Evolutionary conservation across 2,329 filamentous ascomycete genomes (phyloP).

Genomic region (Paecilomyces dactylethromorphus): DNA sequence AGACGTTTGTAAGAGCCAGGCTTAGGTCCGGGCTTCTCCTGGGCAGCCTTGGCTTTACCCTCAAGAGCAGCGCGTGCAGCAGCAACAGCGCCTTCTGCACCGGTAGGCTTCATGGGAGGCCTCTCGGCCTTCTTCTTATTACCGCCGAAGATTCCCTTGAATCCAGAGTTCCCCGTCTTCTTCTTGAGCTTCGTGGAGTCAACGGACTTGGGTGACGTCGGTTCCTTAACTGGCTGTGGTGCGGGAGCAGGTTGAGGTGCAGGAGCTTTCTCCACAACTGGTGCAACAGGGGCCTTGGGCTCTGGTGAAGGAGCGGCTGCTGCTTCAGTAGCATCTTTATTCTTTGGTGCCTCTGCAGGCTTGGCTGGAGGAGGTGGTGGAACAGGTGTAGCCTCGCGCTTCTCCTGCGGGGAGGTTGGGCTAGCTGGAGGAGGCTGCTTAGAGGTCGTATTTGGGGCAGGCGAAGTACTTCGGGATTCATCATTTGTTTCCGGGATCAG

Average conservation of each 20-base stretch:
- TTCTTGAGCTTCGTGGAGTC: slow-evolving; percentile 36
- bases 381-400: slow-evolving; percentile 18
- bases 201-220: slow-evolving; percentile 20
- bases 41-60: slow-evolving; percentile 27
- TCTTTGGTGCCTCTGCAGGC: slow-evolving; percentile 3
- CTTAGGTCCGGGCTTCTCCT: slow-evolving; percentile 15
- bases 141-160: slow-evolving; percentile 38
- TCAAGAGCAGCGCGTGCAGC: slow-evolving; percentile 38
- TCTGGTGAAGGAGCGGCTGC: slow-evolving; percentile 7
- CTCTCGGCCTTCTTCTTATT: slow-evolving; percentile 32
- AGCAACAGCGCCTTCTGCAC: slow-evolving; percentile 31
- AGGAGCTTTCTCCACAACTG: slow-evolving; percentile 1
- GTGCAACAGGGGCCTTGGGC: slow-evolving; percentile 10
- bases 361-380: slow-evolving; percentile 15
- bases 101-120: slow-evolving; percentile 26
- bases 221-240: slow-evolving; percentile 13
- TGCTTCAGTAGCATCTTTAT: slow-evolving; percentile 10
- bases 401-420: slow-evolving; percentile 26
- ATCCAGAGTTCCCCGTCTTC: slow-evolving; percentile 33
- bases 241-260: slow-evolving; percentile 17
- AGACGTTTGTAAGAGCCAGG: slow-evolving; percentile 17
- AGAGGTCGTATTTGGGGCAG: slow-evolving; percentile 17
- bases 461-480: slow-evolving; percentile 15
- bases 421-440: slow-evolving; percentile 24
- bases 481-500: slow-evolving; percentile 31